Evolutionary conservation across 148 eudicot species (phyloP), one percentile per base, ranked within the genome.

Genomic region (Chenopodium berlandieri): DNA sequence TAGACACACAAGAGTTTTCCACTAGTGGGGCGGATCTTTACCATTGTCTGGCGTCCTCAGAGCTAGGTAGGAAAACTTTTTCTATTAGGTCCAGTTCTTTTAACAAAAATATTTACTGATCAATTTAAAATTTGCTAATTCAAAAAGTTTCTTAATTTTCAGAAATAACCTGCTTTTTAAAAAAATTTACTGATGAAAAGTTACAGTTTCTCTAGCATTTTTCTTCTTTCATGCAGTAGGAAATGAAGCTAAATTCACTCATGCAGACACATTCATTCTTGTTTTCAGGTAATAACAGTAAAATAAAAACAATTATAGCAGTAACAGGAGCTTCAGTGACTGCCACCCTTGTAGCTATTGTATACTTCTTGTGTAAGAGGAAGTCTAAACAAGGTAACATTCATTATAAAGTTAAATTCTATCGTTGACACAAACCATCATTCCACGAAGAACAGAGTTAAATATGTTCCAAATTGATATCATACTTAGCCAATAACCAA

Each of bases 281-380:
- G 52, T 79, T 56, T 79, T 13, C 82, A 79, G 82, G 82, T 70
- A 23, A 70, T 17, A 79, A 56, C 34, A 79, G 4, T 22, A 79
- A 32, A 20, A 2, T 13, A 20, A 71, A 79, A 79, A 58, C n/a
- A 71, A 71, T 23, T 52, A 13, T 71, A 10, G 31, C 30, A n/a
- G 68, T 71, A 79, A 13, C 82, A 56, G 76, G n/a, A 52, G 46
- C 14, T 79, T 56, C 22, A 34, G 82, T 75, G 50, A 37, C 68
- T 20, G 76, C 54, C 48, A 58, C 34, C 19, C 32, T 79, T 7
- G 34, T 58, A 3, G 68, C 34, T 3, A 32, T 71, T 9, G 30
- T 37, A 63, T 79, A 71, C 68, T 70, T 79, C 12, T 2, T 52
- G 6, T 70, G 54, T 46, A 52, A 73, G 50, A 31, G 76, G 30